Conservation (phyloP, 2,329 filamentous ascomycete species). For the Proliferodiscus dingleyae region DNA sequence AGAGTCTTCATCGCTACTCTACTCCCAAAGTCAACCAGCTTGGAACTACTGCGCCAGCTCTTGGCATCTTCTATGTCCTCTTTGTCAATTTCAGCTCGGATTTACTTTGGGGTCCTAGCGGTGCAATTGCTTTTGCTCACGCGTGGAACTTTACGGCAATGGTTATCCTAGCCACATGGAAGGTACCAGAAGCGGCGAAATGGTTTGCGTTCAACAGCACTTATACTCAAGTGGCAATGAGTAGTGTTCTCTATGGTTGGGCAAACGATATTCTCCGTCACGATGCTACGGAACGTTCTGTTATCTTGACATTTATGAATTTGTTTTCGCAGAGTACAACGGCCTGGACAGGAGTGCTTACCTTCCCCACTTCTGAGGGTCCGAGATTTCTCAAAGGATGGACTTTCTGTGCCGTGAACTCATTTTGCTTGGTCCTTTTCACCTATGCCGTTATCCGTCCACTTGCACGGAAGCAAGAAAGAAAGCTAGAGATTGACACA, state of each 20-base stretch:
- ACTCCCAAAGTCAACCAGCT: slow-evolving; percentile 45
- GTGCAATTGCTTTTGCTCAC: slow-evolving; percentile 48
- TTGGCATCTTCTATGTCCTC: slow-evolving; percentile 53
- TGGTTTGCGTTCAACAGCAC: slow-evolving; percentile 49
- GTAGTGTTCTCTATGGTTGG: slow-evolving; percentile 43
- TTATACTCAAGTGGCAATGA: slow-evolving; percentile 41
- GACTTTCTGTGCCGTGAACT: slow-evolving; percentile 20
- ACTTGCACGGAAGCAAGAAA: slow-evolving; percentile 12
- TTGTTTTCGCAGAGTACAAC: slow-evolving; percentile 42
- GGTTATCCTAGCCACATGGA: slow-evolving; percentile 50
- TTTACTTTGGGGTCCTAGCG: slow-evolving; percentile 46
- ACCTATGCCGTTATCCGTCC: slow-evolving; percentile 18
- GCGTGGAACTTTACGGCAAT: slow-evolving; percentile 48
- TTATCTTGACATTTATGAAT: slow-evolving; percentile 41
- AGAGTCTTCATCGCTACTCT: slow-evolving; percentile 46
- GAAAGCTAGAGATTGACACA: slow-evolving; percentile 3
- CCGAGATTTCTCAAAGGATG: slow-evolving; percentile 41
- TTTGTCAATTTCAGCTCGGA: slow-evolving; percentile 51
- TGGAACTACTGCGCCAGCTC: slow-evolving; percentile 45
- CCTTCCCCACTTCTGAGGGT: slow-evolving; percentile 42
- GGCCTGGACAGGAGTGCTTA: slow-evolving; percentile 42
- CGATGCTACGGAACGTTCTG: slow-evolving; percentile 35
- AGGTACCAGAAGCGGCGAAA: slow-evolving; percentile 47
- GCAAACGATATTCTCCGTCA: slow-evolving; percentile 41
- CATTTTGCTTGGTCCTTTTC: slow-evolving; percentile 32